Base-by-base conservation (phyloP, 2,329 filamentous ascomycete species). In the Diplodia mutila region DNA sequence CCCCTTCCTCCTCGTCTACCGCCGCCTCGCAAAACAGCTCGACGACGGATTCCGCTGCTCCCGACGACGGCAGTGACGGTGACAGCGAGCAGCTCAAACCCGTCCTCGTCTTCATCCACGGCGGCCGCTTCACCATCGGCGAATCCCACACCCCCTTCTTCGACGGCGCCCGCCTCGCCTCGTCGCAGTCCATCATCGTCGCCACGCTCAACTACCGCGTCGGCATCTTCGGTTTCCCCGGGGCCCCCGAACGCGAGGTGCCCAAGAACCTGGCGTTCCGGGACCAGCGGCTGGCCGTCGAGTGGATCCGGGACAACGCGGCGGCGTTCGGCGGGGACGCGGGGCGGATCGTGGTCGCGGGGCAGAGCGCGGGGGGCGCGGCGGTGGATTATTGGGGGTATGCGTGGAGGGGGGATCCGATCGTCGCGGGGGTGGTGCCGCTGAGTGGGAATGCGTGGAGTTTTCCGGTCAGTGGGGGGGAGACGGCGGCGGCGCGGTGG, bases 301-400 rank as follows among this genome's bases (percentile, higher is more conserved):
- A 79, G 25, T 80, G 79, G 79, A 71, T 80, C 6, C 78, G 77
- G 67, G 78, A 79, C 54, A 80, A 80, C 68, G 80, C 80, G 66
- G 73, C 69, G 61, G 80, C 79, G 34, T 83, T 83, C 65, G 81
- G 81, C 3, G 81, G 81, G 29, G 78, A 83, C 68, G 79, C 81
- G 3, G 75, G 81, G 51, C 80, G 80, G 61, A 78, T 83, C 1
- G 79, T 82, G 16, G 75, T 82, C 4, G 52, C 65, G 21, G 69
- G 69, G 1, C 69, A 70, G 57, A 69, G 67, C 16, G 66, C 69
- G 2, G 69, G 69, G 37, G 69, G 69, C 18, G 73, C 71, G 0
- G 68, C 63, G 42, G 70, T 70, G 0, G 84, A 85, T 69, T 83
- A 82, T 72, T 84, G 80, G 77, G 76, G 80, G 0, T 86, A 84